Conservation (phyloP, 257 asterid genomes). For the Linaria vulgaris region DNA sequence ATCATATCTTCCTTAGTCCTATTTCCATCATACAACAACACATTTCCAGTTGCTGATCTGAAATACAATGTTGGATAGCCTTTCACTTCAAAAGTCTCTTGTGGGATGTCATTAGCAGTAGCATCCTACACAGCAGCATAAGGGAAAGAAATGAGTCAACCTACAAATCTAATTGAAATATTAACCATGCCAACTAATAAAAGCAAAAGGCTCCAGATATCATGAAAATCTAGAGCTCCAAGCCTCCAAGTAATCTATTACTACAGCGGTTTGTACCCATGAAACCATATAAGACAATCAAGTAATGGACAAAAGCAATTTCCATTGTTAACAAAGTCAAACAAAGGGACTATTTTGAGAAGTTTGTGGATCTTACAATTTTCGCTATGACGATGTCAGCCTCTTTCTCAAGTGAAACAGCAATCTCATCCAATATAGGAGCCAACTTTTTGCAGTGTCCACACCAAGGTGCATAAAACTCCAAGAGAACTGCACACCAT, state of each 20-base stretch:
- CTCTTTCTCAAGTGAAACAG: conserved; percentile 61
- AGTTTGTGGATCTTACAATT: conserved; percentile 49
- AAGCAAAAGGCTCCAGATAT: background rate
- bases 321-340: background rate
- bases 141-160: conserved; percentile 15
- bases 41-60: conserved; percentile 64
- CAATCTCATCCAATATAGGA: conserved; percentile 92
- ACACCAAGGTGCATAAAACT: conserved; percentile 97
- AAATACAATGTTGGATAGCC: conserved; percentile 87
- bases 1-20: conserved; percentile 70
- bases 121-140: conserved; percentile 55
- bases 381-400: conserved; percentile 73
- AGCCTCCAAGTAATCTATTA: background rate
- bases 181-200: background rate
- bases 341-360: conserved; percentile 1
- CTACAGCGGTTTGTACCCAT: too few species aligned
- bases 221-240: background rate
- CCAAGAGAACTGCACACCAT: conserved; percentile 57
- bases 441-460: conserved; percentile 93
- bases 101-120: conserved; percentile 72
- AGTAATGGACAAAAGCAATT: background rate
- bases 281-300: background rate
- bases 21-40: conserved; percentile 58
- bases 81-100: conserved; percentile 58
- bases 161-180: background rate